A percentile compares a stretch with the other conserved stretches of the same genome.
phyloP scores from a whole-genome alignment of 192 early-diverging fungal species.

The Coemansia sp. region DNA sequence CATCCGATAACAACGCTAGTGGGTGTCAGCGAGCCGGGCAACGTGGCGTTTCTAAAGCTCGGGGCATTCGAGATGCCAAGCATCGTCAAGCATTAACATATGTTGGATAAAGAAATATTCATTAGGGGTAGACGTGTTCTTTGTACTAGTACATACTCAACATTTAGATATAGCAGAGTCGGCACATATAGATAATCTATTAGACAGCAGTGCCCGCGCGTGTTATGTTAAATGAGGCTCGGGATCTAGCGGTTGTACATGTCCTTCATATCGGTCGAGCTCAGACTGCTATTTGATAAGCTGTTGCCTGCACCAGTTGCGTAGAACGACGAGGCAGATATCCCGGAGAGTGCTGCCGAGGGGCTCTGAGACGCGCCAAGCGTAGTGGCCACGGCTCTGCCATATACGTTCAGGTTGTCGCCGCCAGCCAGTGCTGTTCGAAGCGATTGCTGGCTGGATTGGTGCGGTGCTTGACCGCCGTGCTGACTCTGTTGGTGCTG shows the following conservation, averaged over 20 bases:
- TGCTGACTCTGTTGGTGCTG: slow-evolving; percentile 18
- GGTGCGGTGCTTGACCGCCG: slow-evolving; percentile 6
- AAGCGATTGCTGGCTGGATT: slow-evolving; percentile 40
- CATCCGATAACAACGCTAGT: slow-evolving; percentile 23
- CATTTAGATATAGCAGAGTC: not conserved
- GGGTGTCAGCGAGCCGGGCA: slow-evolving; percentile 35
- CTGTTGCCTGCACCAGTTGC: slow-evolving; percentile 37
- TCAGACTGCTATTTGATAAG: slow-evolving; percentile 47
- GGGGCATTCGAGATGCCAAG: slow-evolving; percentile 15
- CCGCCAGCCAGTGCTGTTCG: slow-evolving; percentile 40
- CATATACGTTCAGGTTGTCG: slow-evolving; percentile 38
- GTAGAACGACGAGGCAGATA: slow-evolving; percentile 37
- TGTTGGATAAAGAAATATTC: not conserved
- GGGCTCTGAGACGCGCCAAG: slow-evolving; percentile 20
- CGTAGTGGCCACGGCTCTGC: slow-evolving; percentile 23
- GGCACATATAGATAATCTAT: not conserved
- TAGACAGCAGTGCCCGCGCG: not conserved
- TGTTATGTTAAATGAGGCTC: not conserved
- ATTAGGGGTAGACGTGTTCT: not conserved
- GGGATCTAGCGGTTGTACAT: slow-evolving; percentile 41
- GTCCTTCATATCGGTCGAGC: slow-evolving; percentile 51
- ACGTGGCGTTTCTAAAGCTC: slow-evolving; percentile 23
- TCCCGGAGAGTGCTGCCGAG: slow-evolving; percentile 20
- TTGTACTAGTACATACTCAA: slow-evolving; percentile 8
- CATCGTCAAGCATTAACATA: not conserved